Percentiles rank a stretch among this genome's conserved stretches.
These are phyloP conservation scores for Ophiocordyceps camponoti-leonardi DNA, from an alignment of 2,329 filamentous ascomycete genomes.

Conservation along the genomic window DNA sequence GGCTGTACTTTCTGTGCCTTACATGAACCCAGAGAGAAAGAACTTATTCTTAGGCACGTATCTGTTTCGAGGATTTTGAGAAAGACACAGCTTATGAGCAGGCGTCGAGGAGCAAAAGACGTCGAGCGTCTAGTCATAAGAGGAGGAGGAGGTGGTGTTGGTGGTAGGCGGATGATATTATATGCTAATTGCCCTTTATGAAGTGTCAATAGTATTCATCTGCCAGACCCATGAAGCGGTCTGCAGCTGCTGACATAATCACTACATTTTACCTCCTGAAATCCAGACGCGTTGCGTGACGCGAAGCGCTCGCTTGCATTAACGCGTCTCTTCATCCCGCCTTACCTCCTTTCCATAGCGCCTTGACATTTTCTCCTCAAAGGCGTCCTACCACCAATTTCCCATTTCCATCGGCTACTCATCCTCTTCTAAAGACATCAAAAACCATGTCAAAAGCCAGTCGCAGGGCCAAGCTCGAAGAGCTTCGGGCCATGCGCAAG, in stretches of 20 bases:
- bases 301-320: not conserved
- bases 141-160: too few species aligned
- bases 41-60: not conserved
- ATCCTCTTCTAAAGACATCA: slow-evolving; percentile 1
- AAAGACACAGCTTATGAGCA: too few species aligned
- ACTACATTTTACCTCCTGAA: too few species aligned
- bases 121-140: too few species aligned
- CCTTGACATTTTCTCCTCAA: not conserved
- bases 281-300: not conserved
- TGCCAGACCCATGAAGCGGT: too few species aligned
- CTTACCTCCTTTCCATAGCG: not conserved
- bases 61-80: too few species aligned
- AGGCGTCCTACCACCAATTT: not conserved
- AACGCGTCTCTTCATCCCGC: not conserved
- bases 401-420: slow-evolving; percentile 2
- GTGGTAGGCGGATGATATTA: too few species aligned
- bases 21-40: not conserved
- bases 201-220: too few species aligned
- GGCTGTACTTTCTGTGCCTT: not conserved
- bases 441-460: slow-evolving; percentile 20
- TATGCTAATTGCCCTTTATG: too few species aligned
- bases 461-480: slow-evolving; percentile 43
- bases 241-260: too few species aligned
- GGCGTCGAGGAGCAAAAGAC: too few species aligned
- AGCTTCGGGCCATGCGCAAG: slow-evolving; percentile 69